Conservation (phyloP, 345 rosid species). For the Linum trigynum region DNA sequence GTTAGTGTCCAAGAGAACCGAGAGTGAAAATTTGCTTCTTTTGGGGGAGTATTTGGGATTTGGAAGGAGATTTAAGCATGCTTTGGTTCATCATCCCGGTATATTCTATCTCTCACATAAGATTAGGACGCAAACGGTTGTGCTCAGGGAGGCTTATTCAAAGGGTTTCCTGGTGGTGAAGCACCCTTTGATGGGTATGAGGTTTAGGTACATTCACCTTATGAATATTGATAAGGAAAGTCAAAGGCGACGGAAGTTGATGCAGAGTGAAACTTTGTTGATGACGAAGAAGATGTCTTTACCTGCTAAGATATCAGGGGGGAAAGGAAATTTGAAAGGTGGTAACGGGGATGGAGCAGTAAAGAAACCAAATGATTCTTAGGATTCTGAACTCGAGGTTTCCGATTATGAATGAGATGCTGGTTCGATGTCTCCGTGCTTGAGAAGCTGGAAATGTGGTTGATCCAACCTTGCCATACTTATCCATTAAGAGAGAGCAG, state of each 20-base stretch:
- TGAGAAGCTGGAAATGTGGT: too few species aligned
- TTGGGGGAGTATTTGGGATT: conserved; percentile 66
- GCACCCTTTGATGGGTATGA: conserved; percentile 78
- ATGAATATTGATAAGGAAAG: conserved; percentile 34
- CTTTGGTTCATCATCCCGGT: conserved; percentile 66
- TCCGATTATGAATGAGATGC: too few species aligned
- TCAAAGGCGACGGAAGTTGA: background rate
- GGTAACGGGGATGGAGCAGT: background rate
- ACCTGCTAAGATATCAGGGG: background rate
- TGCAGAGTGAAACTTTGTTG: background rate
- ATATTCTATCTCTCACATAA: conserved; percentile 75
- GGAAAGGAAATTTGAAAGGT: background rate
- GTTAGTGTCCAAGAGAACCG: conserved; percentile 67
- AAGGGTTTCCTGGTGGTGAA: conserved; percentile 54
- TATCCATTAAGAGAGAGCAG: too few species aligned
- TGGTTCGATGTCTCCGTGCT: too few species aligned
- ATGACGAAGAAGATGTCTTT: background rate
- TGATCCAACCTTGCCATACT: too few species aligned
- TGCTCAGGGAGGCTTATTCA: conserved; percentile 65
- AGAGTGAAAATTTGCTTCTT: conserved; percentile 46
- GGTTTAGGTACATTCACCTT: conserved; percentile 61
- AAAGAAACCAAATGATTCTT: conserved; percentile 7
- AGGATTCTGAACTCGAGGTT: conserved; percentile 6
- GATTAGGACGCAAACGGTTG: conserved; percentile 71
- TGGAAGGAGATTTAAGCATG: conserved; percentile 51